Base-by-base conservation (phyloP, 2,329 filamentous ascomycete species). In the Arthrobotrys iridis region DNA sequence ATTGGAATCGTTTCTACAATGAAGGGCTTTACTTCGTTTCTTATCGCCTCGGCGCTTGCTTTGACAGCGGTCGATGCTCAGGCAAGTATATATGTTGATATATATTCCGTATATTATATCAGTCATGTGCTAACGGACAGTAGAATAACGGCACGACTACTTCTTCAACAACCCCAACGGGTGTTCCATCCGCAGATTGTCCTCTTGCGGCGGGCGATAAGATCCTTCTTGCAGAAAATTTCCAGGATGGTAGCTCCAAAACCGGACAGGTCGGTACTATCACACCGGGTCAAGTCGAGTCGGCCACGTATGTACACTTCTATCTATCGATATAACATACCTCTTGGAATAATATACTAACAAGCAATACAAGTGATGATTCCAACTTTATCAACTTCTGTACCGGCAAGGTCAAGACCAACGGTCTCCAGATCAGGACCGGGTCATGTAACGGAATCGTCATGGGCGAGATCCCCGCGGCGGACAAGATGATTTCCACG, bases 381-480 rank as follows among this genome's bases (percentile, higher is more conserved):
- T 83, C 83, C 83, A 89, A 89, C 83, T 89, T 88, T 80, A 88
- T 89, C 85, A 89, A 88, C 84, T 88, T 88, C 80, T 89, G 87
- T 79, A 73, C 81, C 3, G 86, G 85, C 48, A 78, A 85, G 80
- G 85, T 83, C 0, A 80, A 88, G 52, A 90, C 88, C 77, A 88
- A 90, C 79, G 88, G 88, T 79, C 81, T 85, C 26, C 88, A 90
- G 80, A 83, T 85, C 59, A 83, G 83, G 71, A 81, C 78, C 3
- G 88, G 88, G 18, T 90, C 88, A 35, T 90, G 88, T 82, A 90
- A 90, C 80, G 86, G 86, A 80, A 85, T 88, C 77, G 82, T 86
- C 87, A 84, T 81, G 86, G 88, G 88, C 71, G 84, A 87, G 67
- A 88, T 89, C 48, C 87, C 88, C 3, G 79, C 84, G n/a, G 81